A percentile compares a stretch with the other conserved stretches of the same genome.
Conservation (phyloP, 305 asterid genomes). For the Petunia hybrid region DNA sequence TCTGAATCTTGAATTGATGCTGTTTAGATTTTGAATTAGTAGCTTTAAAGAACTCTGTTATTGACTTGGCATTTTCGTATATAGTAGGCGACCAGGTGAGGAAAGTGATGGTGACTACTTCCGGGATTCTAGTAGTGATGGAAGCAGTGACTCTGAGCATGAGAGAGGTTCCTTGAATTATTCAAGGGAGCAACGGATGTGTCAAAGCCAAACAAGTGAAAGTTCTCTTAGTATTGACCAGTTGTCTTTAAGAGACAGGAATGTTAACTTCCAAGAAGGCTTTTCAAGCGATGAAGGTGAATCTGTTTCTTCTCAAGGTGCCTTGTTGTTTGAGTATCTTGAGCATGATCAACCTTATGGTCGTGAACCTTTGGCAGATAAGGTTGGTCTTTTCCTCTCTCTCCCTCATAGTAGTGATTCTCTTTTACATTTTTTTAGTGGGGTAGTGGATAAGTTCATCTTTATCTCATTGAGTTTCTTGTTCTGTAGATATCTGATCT, state of each 20-base stretch:
- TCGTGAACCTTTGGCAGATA: constrained; percentile 80
- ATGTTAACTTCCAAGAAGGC: constrained; percentile 68
- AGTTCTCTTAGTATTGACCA: constrained; percentile 42
- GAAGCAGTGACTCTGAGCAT: constrained; percentile 89
- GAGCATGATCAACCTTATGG: constrained; percentile 77
- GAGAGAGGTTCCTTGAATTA: constrained; percentile 54
- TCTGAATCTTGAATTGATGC: constrained; percentile 12
- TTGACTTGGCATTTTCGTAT: constrained; percentile 31
- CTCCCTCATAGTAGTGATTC: not conserved
- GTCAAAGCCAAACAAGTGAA: constrained; percentile 37
- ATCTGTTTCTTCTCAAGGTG: constrained; percentile 67
- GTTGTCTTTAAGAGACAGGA: constrained; percentile 54
- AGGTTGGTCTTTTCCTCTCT: constrained; percentile 37
- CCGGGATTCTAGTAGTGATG: constrained; percentile 90
- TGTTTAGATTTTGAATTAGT: constrained; percentile 7
- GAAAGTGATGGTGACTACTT: constrained; percentile 84
- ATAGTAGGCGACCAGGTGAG: constrained; percentile 72
- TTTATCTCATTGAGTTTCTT: constrained; percentile 33
- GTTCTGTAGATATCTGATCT: constrained; percentile 49
- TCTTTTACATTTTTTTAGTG: not conserved
- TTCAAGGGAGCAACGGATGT: constrained; percentile 42
- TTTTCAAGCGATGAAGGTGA: constrained; percentile 95
- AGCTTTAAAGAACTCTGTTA: not conserved
- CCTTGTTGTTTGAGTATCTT: constrained; percentile 80
- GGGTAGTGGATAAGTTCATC: constrained; percentile 5